Base-by-base conservation (phyloP, 2,329 filamentous ascomycete species). In the Stachybotrys echinatus region DNA sequence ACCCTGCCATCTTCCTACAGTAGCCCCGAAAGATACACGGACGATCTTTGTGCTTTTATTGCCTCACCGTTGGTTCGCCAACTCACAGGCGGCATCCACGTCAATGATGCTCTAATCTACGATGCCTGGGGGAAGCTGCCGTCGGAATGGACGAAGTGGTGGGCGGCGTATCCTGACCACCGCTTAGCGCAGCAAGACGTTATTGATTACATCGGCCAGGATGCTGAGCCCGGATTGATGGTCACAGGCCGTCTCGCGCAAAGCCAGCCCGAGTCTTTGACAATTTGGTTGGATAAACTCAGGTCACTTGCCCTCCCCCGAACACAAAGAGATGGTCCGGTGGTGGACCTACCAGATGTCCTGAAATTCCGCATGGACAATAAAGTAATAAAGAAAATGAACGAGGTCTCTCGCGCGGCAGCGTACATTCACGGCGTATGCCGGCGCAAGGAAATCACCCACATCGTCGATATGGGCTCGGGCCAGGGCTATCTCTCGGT, bases 21-120 rank as follows among this genome's bases (percentile, higher is more conserved):
- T 39, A 55, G 42, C 48, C 31, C 58, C 12, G 43, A 55, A 23
- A 40, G 47, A 20, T 64, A 65, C 42, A 57, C 60, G 3, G 27
- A 57, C 3, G 47, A 59, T 6, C 52, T 67, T 0, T 49, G 48
- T 6, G 37, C 48, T 1, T 64, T 67, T 23, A 50, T 63, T n/a
- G 39, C 51, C 5, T 55, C 61, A 6, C 54, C 64, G 5, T 50
- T 67, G 12, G 54, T 65, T 12, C 61, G 57, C 6, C 64, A 67
- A 23, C 60, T 67, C 27, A 64, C 62, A 2, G 64, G 64, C 3
- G 64, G 59, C n/a, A 61, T 67, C 23, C 64, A 67, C 47, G 64
- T 66, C 48, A 67, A 67, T 39, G 64, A 67, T 49, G 61, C 64
- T 2, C 47, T 67, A 23, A 62, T 65, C 45, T 34, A 59, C 38